A percentile compares a stretch with the other conserved stretches of the same genome.
Conservation (phyloP, 2,329 filamentous ascomycete species). For the Fusarium papillatum region DNA sequence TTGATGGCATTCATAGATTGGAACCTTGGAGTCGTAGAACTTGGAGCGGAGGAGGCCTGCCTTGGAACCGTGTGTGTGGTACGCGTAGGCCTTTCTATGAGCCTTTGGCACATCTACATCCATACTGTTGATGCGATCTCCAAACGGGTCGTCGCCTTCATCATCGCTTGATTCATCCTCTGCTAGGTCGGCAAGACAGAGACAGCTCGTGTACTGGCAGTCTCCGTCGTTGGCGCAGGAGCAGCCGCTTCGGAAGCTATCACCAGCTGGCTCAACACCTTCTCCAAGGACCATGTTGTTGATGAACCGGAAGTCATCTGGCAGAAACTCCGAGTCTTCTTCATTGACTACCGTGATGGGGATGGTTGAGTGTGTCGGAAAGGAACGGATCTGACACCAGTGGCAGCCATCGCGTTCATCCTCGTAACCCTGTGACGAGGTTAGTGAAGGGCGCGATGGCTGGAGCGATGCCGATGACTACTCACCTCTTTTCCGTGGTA, state of each 20-base stretch:
- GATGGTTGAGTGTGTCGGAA: constrained; percentile 60
- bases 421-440: constrained; percentile 46
- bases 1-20: constrained; percentile 86
- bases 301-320: constrained; percentile 78
- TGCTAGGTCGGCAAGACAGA: constrained; percentile 76
- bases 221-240: constrained; percentile 71
- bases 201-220: constrained; percentile 77
- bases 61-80: constrained; percentile 68
- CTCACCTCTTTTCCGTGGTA: constrained; percentile 57
- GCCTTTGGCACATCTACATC: constrained; percentile 37
- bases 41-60: constrained; percentile 66
- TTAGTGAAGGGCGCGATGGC: neutral
- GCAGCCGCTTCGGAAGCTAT: constrained; percentile 78
- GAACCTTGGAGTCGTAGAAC: constrained; percentile 66
- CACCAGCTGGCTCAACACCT: constrained; percentile 71
- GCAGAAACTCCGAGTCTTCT: constrained; percentile 67
- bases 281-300: constrained; percentile 69
- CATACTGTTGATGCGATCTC: constrained; percentile 39
- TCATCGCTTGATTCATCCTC: constrained; percentile 63
- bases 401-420: constrained; percentile 65
- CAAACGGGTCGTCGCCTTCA: constrained; percentile 49
- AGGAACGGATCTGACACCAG: constrained; percentile 71
- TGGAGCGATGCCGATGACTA: neutral
- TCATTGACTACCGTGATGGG: constrained; percentile 77
- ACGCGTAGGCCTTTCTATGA: constrained; percentile 67